These are phyloP conservation scores for Colletotrichum lupini DNA, from an alignment of 2,329 filamentous ascomycete genomes.

Conservation along the genomic window DNA sequence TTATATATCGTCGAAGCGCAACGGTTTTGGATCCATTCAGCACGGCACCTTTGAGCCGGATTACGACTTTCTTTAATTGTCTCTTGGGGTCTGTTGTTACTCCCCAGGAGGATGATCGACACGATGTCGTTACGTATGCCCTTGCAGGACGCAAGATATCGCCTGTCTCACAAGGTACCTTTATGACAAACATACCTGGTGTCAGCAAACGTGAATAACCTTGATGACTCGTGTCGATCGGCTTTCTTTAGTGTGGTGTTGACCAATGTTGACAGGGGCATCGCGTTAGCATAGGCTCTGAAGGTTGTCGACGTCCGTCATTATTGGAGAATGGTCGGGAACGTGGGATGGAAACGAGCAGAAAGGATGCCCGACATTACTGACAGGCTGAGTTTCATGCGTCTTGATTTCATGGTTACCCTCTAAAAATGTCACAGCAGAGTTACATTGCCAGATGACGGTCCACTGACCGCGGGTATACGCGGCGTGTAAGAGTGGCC, in stretches of 20 bases:
- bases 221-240: conserved; percentile 19
- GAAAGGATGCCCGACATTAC: background rate
- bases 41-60: conserved; percentile 13
- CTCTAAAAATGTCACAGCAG: background rate
- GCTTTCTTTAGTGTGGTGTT: background rate
- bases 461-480: background rate
- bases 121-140: background rate
- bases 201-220: background rate
- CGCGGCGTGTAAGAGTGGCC: background rate
- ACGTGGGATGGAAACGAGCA: background rate
- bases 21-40: background rate
- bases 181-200: background rate
- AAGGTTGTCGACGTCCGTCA: background rate
- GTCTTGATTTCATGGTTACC: background rate
- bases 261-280: background rate
- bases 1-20: conserved; percentile 2
- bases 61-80: background rate
- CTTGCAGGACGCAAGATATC: background rate
- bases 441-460: background rate
- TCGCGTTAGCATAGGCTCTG: background rate
- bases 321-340: background rate
- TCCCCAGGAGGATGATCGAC: background rate
- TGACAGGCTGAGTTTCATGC: background rate
- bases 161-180: background rate
- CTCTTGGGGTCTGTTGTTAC: background rate